Evolutionary conservation across 2,329 filamentous ascomycete species (phyloP).

Genomic region (Cladosporium sp.): DNA sequence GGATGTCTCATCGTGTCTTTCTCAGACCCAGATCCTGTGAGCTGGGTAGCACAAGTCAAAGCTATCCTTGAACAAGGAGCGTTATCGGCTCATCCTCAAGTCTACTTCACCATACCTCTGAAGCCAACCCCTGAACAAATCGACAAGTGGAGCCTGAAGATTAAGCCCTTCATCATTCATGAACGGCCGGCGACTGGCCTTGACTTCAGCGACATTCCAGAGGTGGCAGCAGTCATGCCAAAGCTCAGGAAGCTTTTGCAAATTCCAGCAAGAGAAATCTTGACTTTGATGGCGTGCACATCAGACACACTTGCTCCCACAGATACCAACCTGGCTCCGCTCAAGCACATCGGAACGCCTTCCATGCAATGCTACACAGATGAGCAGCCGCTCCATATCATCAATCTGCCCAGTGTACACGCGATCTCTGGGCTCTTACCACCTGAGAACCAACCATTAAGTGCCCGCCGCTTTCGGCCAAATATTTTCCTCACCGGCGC

Average conservation of each 20-base stretch:
- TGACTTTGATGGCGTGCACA: constrained; percentile 53
- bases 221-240: background rate
- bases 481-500: constrained; percentile 4
- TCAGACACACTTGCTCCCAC: background rate
- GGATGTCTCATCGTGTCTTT: background rate
- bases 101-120: background rate
- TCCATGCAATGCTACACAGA: background rate
- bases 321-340: background rate
- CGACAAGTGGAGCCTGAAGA: background rate
- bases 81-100: background rate
- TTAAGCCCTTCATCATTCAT: background rate
- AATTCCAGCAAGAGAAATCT: constrained; percentile 85
- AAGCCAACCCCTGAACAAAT: background rate
- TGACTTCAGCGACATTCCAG: background rate
- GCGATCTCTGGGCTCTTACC: background rate
- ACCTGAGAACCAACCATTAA: background rate
- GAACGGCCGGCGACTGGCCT: background rate
- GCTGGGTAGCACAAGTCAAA: background rate
- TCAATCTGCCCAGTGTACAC: constrained; percentile 1
- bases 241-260: constrained; percentile 26
- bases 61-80: background rate
- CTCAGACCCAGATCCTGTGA: background rate
- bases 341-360: background rate
- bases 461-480: background rate
- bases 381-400: constrained; percentile 3